These are phyloP conservation scores for Calonectria pseudoturangicola DNA, from an alignment of 2,329 filamentous ascomycete genomes.

Conservation along the genomic window DNA sequence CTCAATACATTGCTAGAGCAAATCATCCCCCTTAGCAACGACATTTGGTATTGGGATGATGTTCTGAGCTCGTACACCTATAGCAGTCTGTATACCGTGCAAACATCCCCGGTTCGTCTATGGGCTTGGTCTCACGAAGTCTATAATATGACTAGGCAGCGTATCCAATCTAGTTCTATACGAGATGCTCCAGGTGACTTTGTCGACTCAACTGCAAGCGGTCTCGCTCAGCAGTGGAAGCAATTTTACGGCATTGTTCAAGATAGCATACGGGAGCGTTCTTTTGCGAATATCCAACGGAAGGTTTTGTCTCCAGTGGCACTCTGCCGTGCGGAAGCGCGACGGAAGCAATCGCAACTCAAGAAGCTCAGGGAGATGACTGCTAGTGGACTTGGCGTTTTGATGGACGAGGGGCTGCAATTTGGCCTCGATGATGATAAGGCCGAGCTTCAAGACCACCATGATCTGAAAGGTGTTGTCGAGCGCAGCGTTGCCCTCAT, in stretches of 20 bases:
- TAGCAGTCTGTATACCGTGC: constrained; percentile 88
- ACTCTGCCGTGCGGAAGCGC: constrained; percentile 82
- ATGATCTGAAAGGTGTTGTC: constrained; percentile 81
- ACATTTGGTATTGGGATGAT: constrained; percentile 97
- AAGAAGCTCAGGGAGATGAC: constrained; percentile 85
- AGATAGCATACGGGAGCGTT: constrained; percentile 83
- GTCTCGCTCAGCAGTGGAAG: constrained; percentile 73
- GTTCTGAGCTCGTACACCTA: constrained; percentile 86
- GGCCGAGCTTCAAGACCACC: constrained; percentile 68
- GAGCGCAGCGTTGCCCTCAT: constrained; percentile 89
- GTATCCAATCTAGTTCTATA: constrained; percentile 62
- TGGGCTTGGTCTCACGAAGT: constrained; percentile 84
- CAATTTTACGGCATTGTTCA: constrained; percentile 88
- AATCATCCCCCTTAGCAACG: constrained; percentile 87
- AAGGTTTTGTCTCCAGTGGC: constrained; percentile 87
- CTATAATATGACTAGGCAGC: constrained; percentile 75
- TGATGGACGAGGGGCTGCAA: constrained; percentile 89
- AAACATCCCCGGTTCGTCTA: constrained; percentile 86
- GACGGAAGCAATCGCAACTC: constrained; percentile 82
- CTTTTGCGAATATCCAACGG: constrained; percentile 81
- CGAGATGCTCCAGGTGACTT: constrained; percentile 56
- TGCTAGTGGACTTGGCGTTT: constrained; percentile 88
- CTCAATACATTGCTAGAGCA: constrained; percentile 86
- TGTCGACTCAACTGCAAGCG: constrained; percentile 60
- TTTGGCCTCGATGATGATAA: constrained; percentile 78